Conservation (phyloP, 257 asterid species). For the Oldenlandia corymbosa region DNA sequence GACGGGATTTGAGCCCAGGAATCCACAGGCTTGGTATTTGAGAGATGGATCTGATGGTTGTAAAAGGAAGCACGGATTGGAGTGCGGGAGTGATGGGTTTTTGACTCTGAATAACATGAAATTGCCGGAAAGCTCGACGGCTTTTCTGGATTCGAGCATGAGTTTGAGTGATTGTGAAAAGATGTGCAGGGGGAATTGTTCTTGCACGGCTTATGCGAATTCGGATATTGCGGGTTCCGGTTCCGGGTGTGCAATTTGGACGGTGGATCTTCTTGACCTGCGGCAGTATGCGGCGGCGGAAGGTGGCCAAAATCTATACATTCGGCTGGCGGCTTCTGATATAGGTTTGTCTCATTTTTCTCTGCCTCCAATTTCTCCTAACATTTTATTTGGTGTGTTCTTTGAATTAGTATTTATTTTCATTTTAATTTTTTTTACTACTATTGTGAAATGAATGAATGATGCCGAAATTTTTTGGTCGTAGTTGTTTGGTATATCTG, state of each 20-base stretch:
- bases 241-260: constrained; percentile 76
- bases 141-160: constrained; percentile 43
- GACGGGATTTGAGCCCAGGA: constrained; percentile 55
- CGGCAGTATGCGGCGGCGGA: constrained; percentile 69
- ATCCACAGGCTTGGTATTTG: constrained; percentile 58
- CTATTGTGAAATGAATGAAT: not conserved
- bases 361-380: too few relatives aligned
- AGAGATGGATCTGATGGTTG: constrained; percentile 87
- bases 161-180: constrained; percentile 37
- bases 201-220: constrained; percentile 58
- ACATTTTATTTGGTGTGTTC: too few relatives aligned
- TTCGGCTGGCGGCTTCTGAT: constrained; percentile 57
- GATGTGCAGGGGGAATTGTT: constrained; percentile 56
- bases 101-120: constrained; percentile 41
- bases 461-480: not conserved
- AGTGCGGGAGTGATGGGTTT: constrained; percentile 54
- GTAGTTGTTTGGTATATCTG: not conserved
- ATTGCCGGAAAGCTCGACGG: constrained; percentile 61
- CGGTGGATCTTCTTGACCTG: constrained; percentile 59
- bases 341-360: constrained; percentile 41
- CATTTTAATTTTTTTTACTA: too few relatives aligned
- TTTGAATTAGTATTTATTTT: too few relatives aligned
- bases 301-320: constrained; percentile 71
- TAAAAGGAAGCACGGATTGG: constrained; percentile 31
- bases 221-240: constrained; percentile 48